Conservation (phyloP, 169 alveolate species). For the Pseudocohnilembus persalinus region DNA sequence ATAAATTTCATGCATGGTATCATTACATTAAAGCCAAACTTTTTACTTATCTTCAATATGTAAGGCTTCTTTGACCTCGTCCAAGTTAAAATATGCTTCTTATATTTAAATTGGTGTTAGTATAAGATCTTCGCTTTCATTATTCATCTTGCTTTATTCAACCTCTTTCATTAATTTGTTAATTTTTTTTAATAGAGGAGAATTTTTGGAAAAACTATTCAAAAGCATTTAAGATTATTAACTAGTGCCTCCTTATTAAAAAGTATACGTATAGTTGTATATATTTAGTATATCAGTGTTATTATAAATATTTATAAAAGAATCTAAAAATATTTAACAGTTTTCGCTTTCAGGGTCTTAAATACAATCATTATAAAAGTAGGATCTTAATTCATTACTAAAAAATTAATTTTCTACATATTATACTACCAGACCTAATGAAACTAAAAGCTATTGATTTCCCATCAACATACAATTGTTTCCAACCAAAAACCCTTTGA, state of each 20-base stretch:
- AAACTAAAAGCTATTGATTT: neutral
- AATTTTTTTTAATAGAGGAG: neutral
- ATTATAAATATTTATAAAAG: conserved; percentile 5
- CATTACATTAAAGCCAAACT: neutral
- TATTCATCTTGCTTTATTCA: conserved; percentile 18
- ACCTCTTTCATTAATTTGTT: conserved; percentile 15
- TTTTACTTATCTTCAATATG: conserved; percentile 50
- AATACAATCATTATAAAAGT: neutral
- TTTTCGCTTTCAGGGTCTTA: neutral
- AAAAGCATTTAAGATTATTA: neutral
- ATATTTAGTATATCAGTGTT: conserved; percentile 5
- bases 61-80: conserved; percentile 59
- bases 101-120: neutral
- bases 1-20: conserved; percentile 5
- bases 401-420: neutral
- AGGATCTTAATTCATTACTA: neutral
- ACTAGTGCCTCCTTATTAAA: neutral
- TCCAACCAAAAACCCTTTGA: conserved; percentile 29
- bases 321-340: neutral
- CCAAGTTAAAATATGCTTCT: conserved; percentile 54
- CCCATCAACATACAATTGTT: conserved; percentile 12
- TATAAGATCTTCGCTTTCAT: neutral
- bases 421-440: neutral
- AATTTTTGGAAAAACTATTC: neutral
- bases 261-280: neutral